Conservation (phyloP, 192 early-diverging fungal genomes). For the Coemansia sp. region DNA sequence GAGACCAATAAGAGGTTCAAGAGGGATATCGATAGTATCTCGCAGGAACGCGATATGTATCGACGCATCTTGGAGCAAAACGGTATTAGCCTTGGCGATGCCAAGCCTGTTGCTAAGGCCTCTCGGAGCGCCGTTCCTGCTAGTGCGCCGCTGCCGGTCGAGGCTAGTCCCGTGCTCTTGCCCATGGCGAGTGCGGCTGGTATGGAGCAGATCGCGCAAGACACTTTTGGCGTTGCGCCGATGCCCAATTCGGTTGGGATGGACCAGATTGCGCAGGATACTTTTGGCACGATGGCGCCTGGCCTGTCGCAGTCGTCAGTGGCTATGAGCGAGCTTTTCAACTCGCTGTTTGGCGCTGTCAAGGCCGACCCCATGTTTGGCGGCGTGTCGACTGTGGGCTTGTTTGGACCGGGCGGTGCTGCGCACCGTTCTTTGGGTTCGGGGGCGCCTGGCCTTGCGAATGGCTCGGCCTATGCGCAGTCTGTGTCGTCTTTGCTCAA, state of each 20-base stretch:
- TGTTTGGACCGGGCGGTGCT: background rate
- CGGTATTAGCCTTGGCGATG: slow-evolving; percentile 28
- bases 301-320: background rate
- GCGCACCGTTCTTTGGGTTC: background rate
- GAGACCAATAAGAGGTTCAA: slow-evolving; percentile 53
- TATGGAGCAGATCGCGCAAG: slow-evolving; percentile 51
- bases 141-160: too few species aligned
- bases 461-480: background rate
- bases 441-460: background rate
- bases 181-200: background rate
- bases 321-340: slow-evolving; percentile 25
- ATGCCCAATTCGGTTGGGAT: slow-evolving; percentile 16
- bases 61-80: slow-evolving; percentile 35
- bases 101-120: background rate
- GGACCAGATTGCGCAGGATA: slow-evolving; percentile 50
- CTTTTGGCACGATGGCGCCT: slow-evolving; percentile 24
- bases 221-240: slow-evolving; percentile 32
- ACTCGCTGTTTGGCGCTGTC: slow-evolving; percentile 22
- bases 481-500: slow-evolving; percentile 6
- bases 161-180: background rate
- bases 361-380: slow-evolving; percentile 51
- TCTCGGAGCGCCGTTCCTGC: background rate
- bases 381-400: background rate
- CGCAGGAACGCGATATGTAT: slow-evolving; percentile 47
- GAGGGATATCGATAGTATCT: slow-evolving; percentile 37